phyloP scores from a whole-genome alignment of 371 early-diverging fungal species.

The Batkoa obscura region DNA sequence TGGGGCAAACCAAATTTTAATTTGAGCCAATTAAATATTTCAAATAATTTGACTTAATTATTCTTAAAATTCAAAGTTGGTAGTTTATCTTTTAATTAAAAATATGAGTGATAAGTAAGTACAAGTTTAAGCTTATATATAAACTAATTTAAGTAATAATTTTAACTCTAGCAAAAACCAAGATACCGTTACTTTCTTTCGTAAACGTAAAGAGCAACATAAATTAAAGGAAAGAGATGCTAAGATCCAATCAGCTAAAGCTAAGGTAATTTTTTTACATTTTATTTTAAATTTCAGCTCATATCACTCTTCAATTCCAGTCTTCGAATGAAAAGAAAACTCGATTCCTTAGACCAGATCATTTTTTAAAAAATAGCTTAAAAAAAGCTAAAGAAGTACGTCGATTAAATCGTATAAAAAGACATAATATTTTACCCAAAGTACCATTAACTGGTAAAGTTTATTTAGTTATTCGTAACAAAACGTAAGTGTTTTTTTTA shows the following conservation, averaged over 20 bases:
- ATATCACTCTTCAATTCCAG: background rate
- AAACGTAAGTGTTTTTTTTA: background rate
- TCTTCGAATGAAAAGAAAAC: background rate
- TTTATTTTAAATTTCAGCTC: no score
- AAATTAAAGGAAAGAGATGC: background rate
- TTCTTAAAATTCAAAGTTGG: no score
- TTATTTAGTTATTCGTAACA: constrained; percentile 1
- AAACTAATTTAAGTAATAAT: background rate
- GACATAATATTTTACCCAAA: background rate
- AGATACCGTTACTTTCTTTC: background rate
- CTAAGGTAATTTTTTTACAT: background rate
- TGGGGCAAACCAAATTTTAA: no score
- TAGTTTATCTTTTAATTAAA: background rate
- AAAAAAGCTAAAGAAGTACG: background rate
- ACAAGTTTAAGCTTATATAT: background rate
- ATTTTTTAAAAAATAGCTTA: background rate
- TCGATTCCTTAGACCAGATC: background rate
- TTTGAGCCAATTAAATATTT: no score
- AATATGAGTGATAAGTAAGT: background rate
- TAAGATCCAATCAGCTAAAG: background rate
- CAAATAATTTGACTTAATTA: no score
- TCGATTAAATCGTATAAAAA: background rate
- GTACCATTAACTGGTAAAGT: background rate
- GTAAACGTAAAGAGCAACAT: background rate
- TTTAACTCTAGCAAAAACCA: background rate